phyloP scores from a whole-genome alignment of 2,329 filamentous ascomycete genomes.

The Aspergillus novoparasiticus region DNA sequence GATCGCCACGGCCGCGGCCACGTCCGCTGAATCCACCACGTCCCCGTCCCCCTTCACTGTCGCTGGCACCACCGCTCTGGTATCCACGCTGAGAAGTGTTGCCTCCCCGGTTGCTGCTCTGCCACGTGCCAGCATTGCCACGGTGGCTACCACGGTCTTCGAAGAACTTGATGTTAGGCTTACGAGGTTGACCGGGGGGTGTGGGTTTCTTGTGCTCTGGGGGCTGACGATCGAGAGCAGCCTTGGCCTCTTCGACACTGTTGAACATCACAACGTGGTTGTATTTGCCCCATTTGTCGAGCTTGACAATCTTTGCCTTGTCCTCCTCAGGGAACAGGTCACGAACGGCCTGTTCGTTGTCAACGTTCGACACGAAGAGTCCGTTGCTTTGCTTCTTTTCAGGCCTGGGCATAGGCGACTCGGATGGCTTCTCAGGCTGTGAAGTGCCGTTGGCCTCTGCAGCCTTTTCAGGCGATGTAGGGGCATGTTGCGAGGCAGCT shows the following conservation, averaged over 20 bases:
- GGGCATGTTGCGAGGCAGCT: constrained; percentile 45
- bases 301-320: constrained; percentile 73
- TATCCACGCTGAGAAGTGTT: constrained; percentile 73
- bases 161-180: constrained; percentile 82
- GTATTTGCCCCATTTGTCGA: constrained; percentile 70
- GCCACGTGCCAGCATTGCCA: constrained; percentile 60
- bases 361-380: constrained; percentile 86
- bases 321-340: constrained; percentile 84
- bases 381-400: constrained; percentile 73
- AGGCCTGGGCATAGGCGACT: constrained; percentile 58
- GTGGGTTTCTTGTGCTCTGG: constrained; percentile 74
- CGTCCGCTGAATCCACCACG: constrained; percentile 49
- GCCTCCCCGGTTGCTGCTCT: constrained; percentile 61
- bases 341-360: constrained; percentile 78
- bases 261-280: constrained; percentile 83
- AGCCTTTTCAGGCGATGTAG: constrained; percentile 51
- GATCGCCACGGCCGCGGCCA: constrained; percentile 57
- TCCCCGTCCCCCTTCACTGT: constrained; percentile 66
- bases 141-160: constrained; percentile 64
- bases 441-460: constrained; percentile 56
- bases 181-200: constrained; percentile 69
- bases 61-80: constrained; percentile 78
- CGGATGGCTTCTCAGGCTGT: constrained; percentile 46
- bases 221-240: constrained; percentile 72
- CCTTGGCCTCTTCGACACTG: constrained; percentile 75